These are phyloP conservation scores for Monilinia aucupariae DNA, from an alignment of 2,329 filamentous ascomycete species.

Conservation along the genomic window DNA sequence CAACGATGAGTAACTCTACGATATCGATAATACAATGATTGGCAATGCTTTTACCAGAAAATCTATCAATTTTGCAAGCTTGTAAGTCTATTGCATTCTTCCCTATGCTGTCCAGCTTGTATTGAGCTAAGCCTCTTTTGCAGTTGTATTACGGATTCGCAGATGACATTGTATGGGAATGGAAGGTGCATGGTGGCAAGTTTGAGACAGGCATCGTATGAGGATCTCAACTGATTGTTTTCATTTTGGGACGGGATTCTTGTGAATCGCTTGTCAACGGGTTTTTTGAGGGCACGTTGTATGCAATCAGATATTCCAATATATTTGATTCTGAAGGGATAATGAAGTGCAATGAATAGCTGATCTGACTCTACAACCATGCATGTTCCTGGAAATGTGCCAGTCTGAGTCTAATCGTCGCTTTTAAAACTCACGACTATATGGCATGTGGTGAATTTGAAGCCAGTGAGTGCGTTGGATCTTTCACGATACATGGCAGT, in stretches of 20 bases:
- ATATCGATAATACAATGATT: neutral
- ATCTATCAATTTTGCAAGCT: neutral
- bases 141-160: neutral
- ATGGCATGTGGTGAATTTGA: neutral
- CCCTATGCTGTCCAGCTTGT: neutral
- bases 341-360: neutral
- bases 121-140: neutral
- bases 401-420: no score
- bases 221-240: neutral
- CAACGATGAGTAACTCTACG: neutral
- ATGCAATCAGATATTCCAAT: neutral
- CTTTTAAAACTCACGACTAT: no score
- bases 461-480: neutral
- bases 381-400: neutral
- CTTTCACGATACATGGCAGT: neutral
- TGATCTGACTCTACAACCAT: neutral
- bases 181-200: neutral
- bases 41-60: no score
- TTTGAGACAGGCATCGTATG: neutral
- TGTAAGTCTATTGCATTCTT: neutral
- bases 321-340: neutral
- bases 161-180: neutral
- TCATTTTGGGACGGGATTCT: neutral
- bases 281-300: neutral
- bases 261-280: neutral